Percentiles rank a stretch among this genome's conserved stretches.
Evolutionary conservation across 2,329 filamentous ascomycete genomes (phyloP).

Genomic region (Pyrenophora graminea): DNA sequence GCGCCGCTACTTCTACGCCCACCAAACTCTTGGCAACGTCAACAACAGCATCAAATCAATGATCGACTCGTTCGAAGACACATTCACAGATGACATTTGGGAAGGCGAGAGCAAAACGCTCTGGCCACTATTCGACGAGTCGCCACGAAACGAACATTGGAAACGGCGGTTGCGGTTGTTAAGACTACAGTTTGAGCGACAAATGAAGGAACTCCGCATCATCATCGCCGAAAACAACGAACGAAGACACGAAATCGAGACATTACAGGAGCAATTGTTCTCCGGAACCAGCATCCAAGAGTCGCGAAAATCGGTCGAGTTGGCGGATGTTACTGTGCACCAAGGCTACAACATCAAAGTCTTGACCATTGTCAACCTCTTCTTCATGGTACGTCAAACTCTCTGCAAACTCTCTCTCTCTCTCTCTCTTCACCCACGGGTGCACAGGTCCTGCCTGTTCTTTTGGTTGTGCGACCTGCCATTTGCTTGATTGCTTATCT

Average conservation of each 20-base stretch:
- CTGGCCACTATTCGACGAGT: slow-evolving; percentile 59
- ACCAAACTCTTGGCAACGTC: slow-evolving; percentile 63
- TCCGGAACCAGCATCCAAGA: slow-evolving; percentile 67
- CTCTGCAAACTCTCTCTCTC: slow-evolving; percentile 19
- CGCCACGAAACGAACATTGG: slow-evolving; percentile 54
- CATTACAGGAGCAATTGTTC: slow-evolving; percentile 65
- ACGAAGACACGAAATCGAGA: slow-evolving; percentile 60
- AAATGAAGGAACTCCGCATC: slow-evolving; percentile 55
- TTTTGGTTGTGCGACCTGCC: slow-evolving; percentile 32
- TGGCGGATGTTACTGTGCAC: slow-evolving; percentile 55
- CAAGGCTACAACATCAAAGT: slow-evolving; percentile 66
- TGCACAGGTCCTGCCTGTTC: slow-evolving; percentile 26
- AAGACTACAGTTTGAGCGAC: slow-evolving; percentile 56
- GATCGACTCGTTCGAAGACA: slow-evolving; percentile 60
- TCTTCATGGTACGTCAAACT: slow-evolving; percentile 53
- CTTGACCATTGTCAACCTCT: slow-evolving; percentile 63
- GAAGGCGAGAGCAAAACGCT: slow-evolving; percentile 58
- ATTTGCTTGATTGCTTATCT: slow-evolving; percentile 37
- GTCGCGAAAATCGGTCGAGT: slow-evolving; percentile 62
- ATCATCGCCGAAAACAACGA: slow-evolving; percentile 59
- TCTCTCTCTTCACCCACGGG: slow-evolving; percentile 30
- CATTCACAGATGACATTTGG: slow-evolving; percentile 64
- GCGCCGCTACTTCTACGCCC: slow-evolving; percentile 66
- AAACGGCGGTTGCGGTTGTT: slow-evolving; percentile 54
- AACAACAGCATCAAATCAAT: slow-evolving; percentile 64